Evolutionary conservation across 768 basidiomycete species (phyloP).

Genomic region (Psilocybe tampanensis): DNA sequence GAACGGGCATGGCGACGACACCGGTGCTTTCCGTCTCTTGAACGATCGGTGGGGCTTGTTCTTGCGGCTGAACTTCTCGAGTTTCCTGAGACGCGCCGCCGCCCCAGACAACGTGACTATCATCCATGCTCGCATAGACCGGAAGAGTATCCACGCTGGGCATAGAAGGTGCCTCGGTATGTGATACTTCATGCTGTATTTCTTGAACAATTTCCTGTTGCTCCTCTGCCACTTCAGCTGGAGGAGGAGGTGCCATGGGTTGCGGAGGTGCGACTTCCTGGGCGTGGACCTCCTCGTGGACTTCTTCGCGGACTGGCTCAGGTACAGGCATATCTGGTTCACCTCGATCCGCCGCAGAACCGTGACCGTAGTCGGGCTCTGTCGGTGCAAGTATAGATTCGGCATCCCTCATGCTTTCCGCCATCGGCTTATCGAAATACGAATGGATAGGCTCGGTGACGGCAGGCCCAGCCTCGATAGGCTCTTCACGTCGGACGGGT

Average conservation of each 20-base stretch:
- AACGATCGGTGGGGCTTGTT: not conserved
- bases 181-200: not conserved
- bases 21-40: not conserved
- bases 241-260: not conserved
- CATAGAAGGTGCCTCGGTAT: not conserved
- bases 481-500: not conserved
- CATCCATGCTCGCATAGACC: conserved; percentile 9
- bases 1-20: conserved; percentile 12
- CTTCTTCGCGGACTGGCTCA: not conserved
- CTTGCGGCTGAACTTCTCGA: not conserved
- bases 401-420: conserved; percentile 23
- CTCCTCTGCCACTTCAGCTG: not conserved
- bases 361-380: not conserved
- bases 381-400: conserved; percentile 10
- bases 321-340: conserved; percentile 11
- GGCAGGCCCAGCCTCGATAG: not conserved
- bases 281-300: not conserved
- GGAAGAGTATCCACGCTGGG: not conserved
- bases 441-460: conserved; percentile 21
- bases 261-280: not conserved
- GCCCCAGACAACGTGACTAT: conserved; percentile 19
- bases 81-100: not conserved
- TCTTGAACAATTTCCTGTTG: not conserved
- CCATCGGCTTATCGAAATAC: conserved; percentile 31
- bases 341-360: conserved; percentile 11